A percentile compares a stretch with the other conserved stretches of the same genome.
phyloP scores from a whole-genome alignment of 2,329 filamentous ascomycete genomes.

The Aspergillaceae sp. region DNA sequence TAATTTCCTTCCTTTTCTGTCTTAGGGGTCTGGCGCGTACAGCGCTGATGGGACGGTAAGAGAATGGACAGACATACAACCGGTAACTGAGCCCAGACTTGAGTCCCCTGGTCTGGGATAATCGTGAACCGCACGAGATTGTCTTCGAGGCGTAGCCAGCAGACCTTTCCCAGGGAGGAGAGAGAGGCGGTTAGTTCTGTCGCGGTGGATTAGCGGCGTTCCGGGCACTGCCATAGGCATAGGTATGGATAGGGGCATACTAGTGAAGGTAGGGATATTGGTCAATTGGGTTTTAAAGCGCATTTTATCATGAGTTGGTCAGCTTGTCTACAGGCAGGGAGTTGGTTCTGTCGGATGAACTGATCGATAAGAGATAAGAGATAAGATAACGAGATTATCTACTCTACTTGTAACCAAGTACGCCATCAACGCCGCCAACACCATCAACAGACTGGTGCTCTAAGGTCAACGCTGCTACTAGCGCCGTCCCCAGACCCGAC shows the following conservation, averaged over 20 bases:
- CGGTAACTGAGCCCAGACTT: conserved; percentile 79
- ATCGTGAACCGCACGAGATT: conserved; percentile 87
- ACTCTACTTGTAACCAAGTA: too few species aligned
- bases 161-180: conserved; percentile 65
- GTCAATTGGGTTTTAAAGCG: conserved; percentile 26
- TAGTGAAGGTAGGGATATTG: conserved; percentile 40
- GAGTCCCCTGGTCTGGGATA: conserved; percentile 85
- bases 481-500: conserved; percentile 77
- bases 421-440: too few species aligned
- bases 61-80: conserved; percentile 21
- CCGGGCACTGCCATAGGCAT: too few species aligned
- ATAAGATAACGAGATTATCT: background rate
- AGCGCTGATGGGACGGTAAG: background rate
- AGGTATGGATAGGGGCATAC: conserved; percentile 21
- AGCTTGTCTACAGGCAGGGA: background rate
- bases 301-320: conserved; percentile 13
- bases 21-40: background rate
- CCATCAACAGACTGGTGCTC: too few species aligned
- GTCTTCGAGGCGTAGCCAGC: conserved; percentile 83
- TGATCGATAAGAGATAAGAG: background rate
- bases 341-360: background rate
- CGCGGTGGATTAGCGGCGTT: background rate
- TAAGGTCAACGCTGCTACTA: conserved; percentile 61
- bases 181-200: conserved; percentile 56
- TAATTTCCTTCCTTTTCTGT: conserved; percentile 40